A percentile compares a stretch with the other conserved stretches of the same genome.
phyloP scores from a whole-genome alignment of 306 rosid species.

The Pyrus communis region DNA sequence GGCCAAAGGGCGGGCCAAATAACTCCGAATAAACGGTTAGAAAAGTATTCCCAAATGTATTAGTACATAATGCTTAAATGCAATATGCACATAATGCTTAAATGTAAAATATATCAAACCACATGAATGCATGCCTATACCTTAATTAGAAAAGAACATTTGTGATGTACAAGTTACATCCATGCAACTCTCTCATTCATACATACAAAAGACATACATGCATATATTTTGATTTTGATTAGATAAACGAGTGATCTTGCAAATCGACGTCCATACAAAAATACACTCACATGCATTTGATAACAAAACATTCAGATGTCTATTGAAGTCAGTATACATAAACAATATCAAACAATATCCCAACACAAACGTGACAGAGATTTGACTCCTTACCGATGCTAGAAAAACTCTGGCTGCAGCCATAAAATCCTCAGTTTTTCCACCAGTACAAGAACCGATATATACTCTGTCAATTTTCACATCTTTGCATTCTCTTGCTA shows the following conservation, averaged over 20 bases:
- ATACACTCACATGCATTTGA: not conserved
- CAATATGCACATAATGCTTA: not conserved
- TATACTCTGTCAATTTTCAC: constrained; percentile 90
- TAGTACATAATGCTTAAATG: not conserved
- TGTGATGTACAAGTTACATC: not conserved
- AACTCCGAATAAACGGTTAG: not conserved
- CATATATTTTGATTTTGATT: not conserved
- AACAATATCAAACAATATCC: not conserved
- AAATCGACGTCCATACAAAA: not conserved
- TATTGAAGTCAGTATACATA: not conserved
- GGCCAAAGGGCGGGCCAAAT: not conserved
- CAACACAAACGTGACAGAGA: not conserved
- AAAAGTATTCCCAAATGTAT: not conserved
- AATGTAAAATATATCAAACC: not conserved
- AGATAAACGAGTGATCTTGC: not conserved
- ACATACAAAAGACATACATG: not conserved
- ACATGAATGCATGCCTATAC: too few relatives aligned
- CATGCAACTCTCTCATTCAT: too few relatives aligned
- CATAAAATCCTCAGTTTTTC: constrained; percentile 82
- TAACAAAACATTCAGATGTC: not conserved
- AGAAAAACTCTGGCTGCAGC: constrained; percentile 77
- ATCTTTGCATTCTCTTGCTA: constrained; percentile 94
- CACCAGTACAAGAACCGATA: constrained; percentile 93
- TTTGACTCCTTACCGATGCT: constrained; percentile 56
- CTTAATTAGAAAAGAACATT: not conserved